These are phyloP conservation scores for Euphrasia arctica DNA, from an alignment of 305 asterid species.

Conservation along the genomic window DNA sequence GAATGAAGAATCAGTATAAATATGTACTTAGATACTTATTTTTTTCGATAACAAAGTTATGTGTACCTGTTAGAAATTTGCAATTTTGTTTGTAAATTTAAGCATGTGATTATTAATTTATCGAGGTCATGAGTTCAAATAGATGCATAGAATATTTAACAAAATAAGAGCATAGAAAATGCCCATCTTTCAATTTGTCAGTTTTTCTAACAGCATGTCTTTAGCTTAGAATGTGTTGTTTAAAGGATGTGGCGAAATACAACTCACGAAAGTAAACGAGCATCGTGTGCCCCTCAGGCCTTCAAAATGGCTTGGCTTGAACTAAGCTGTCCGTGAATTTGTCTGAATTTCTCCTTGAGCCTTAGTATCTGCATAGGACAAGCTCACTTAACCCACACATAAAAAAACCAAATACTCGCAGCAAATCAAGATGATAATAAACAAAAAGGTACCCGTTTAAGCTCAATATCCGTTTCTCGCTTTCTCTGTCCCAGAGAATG, in stretches of 20 bases:
- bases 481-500: slow-evolving; percentile 80
- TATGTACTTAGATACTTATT: too few species aligned
- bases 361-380: slow-evolving; percentile 58
- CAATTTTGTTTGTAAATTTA: too few species aligned
- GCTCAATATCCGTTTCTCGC: slow-evolving; percentile 83
- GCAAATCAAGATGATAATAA: slow-evolving; percentile 6
- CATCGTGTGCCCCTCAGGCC: slow-evolving; percentile 33
- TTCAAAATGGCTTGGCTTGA: slow-evolving; percentile 38
- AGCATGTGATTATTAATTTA: too few species aligned
- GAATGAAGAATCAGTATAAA: too few species aligned
- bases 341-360: slow-evolving; percentile 83
- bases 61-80: too few species aligned
- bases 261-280: slow-evolving; percentile 29
- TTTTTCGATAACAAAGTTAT: too few species aligned
- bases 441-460: slow-evolving; percentile 60
- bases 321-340: slow-evolving; percentile 67
- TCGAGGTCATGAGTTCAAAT: too few species aligned
- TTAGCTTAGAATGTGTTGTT: neutral
- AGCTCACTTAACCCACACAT: slow-evolving; percentile 24
- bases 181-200: slow-evolving; percentile 1
- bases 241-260: neutral
- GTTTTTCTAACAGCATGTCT: slow-evolving; percentile 6
- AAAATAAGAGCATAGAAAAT: neutral
- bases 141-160: slow-evolving; percentile 2
- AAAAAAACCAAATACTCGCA: slow-evolving; percentile 6